phyloP scores from a whole-genome alignment of 2,329 filamentous ascomycete species.

The Xylaria sp. region DNA sequence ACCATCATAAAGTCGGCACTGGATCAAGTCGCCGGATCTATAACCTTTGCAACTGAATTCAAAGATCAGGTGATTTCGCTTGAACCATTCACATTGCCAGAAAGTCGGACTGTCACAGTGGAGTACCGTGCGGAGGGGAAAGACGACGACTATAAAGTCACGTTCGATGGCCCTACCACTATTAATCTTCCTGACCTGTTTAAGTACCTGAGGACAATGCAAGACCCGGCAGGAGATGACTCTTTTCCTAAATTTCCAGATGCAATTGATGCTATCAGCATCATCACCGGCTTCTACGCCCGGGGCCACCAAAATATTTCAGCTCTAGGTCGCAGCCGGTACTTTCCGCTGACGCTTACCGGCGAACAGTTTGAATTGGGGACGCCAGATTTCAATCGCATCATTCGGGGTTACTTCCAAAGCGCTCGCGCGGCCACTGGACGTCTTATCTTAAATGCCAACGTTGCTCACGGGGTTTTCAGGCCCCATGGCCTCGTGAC shows the following conservation, averaged over 20 bases:
- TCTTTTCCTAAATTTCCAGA: slow-evolving; percentile 62
- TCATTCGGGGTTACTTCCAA: slow-evolving; percentile 66
- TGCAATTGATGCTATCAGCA: slow-evolving; percentile 62
- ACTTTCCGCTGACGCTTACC: slow-evolving; percentile 57
- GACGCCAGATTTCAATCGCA: slow-evolving; percentile 50
- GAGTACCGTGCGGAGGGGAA: slow-evolving; percentile 51
- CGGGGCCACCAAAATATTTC: slow-evolving; percentile 52
- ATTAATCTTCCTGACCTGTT: slow-evolving; percentile 56
- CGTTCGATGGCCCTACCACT: slow-evolving; percentile 55
- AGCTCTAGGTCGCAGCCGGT: slow-evolving; percentile 60
- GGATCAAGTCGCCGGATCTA: slow-evolving; percentile 48
- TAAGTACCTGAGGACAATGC: slow-evolving; percentile 59
- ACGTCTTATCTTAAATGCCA: slow-evolving; percentile 65
- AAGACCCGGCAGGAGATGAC: slow-evolving; percentile 51
- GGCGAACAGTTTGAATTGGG: slow-evolving; percentile 47
- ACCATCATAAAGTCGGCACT: slow-evolving; percentile 56
- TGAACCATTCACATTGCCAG: slow-evolving; percentile 53
- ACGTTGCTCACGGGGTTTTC: slow-evolving; percentile 66
- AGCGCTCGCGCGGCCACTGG: slow-evolving; percentile 65
- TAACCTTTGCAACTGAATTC: slow-evolving; percentile 60
- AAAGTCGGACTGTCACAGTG: slow-evolving; percentile 51
- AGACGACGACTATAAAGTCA: slow-evolving; percentile 55
- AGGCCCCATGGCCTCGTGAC: slow-evolving; percentile 53
- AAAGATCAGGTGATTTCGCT: slow-evolving; percentile 60
- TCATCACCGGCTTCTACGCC: slow-evolving; percentile 61